Base-by-base conservation (phyloP, 768 basidiomycete species). In the Tricholoma saponaceum region DNA sequence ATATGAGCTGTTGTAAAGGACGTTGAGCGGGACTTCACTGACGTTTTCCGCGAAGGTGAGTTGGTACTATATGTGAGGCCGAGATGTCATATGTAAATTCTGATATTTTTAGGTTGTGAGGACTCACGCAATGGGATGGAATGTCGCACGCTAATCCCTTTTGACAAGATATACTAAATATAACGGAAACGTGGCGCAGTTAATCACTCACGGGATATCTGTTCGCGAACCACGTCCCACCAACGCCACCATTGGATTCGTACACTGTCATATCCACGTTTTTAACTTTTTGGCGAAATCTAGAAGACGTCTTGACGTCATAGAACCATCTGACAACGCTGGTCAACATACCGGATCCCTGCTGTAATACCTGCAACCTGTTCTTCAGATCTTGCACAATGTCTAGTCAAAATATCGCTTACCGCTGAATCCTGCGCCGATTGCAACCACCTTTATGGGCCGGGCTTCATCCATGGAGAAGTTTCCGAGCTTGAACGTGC, bases 101-200 rank as follows among this genome's bases (percentile, higher is more conserved):
- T 51, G 59, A 22, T 59, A 61, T 18, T 8, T 25, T 22, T 32
- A 9, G n/a, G 30, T 32, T 32, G 30, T 32, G 30, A 6, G 30
- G 8, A 23, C 77, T 59, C 64, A 84, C 83, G 37, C 73, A 75
- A 57, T 83, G 82, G 1, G 83, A 75, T 10, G 84, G 84, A 20
- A 85, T 77, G 63, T 86, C 85, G 61, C 85, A 86, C n/a, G 80
- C 77, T 9, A 85, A 65, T 8, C 84, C 83, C 74, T 83, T 52
- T 30, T 12, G 57, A 28, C 37, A 37, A 9, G 26, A 18, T 2
- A 10, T n/a, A 22, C n/a, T 54, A 5, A 58, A 37, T 23, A 37
- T 3, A 9, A 12, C 14, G n/a, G 14, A 50, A 4, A 32, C 10
- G 43, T n/a, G 56, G 25, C 32, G 37, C 55, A 26, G 26, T 26